Base-by-base conservation (phyloP, 345 rosid genomes). In the Populus ilicifolia region DNA sequence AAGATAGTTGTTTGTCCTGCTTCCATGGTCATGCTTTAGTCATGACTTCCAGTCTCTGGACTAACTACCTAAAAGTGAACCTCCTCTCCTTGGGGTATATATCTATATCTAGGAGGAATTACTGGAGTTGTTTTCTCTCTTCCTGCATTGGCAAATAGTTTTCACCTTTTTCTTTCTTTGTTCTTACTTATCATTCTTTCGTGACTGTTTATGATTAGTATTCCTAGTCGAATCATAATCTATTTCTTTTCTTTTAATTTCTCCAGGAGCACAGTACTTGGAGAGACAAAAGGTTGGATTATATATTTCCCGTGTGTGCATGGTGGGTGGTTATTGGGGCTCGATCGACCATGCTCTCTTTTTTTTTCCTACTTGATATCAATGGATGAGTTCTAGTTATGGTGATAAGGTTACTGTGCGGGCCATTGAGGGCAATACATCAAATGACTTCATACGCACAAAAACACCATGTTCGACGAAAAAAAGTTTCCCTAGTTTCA, bases 51-150 rank as follows among this genome's bases (percentile, higher is more conserved):
- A 6, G 67, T 69, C 68, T 69, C 71, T 16, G 67, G 18, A 23
- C 59, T 71, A 84, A 71, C 82, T 52, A 82, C 82, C 78, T 25
- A 44, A 63, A 75, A 80, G 18, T 48, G 41, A 52, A 71, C 50
- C 14, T 18, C 50, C 2, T 62, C 27, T 48, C 23, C 48, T 35
- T 9, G 46, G 14, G 46, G 46, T 2, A 43, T 43, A 43, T 43
- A 43, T 43, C 33, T 29, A 66, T 62, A 64, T 25, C 29, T 29
- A 30, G 16, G 35, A 30, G 56, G 41, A 50, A 50, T 73, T 39
- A 16, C 18, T 21, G 2, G 12, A 41, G 8, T 48, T 13, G 2
- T 21, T 35, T 65, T n/a, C 33, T 14, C 10, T 50, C 52, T 12
- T 50, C 52, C 48, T 11, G 62, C 9, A 11, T 36, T 67, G n/a